Evolutionary conservation across 73 alveolate genomes (phyloP), one percentile per base, ranked within the genome.

Genomic region (Blepharisma stoltei): DNA sequence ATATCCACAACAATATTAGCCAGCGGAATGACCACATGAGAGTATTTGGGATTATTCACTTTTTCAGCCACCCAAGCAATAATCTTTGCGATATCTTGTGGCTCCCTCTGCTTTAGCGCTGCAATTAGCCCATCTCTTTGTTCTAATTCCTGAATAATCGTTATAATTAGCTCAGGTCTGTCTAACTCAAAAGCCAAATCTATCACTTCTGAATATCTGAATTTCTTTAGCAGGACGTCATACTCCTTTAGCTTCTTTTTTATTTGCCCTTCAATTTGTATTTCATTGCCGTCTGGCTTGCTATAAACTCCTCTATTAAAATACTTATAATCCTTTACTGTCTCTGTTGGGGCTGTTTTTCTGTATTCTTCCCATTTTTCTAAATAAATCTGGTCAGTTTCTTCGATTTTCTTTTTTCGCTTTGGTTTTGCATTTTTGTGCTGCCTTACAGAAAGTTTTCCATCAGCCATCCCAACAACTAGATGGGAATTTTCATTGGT

Each of bases 291-390:
- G 6, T 65, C 67, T 5, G 77, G 83, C 46, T 76, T 76, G 27
- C 52, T 50, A 54, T 53, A 76, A 23, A 76, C 32, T 25, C 83
- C 83, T 76, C 83, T 76, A 27, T 55, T 76, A 55, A 76, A 76
- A 76, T 76, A 76, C 49, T 54, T 47, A 32, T 47, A 76, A 54
- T 76, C 50, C 38, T 76, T 65, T 27, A 76, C 78, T 76, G 78
- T 76, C 50, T 68, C 75, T 76, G 54, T 14, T 14, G 83, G 78
- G n/a, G 67, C 27, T 38, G 37, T 20, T 25, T 14, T 25, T 14
- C 23, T n/a, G 47, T 18, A 60, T 38, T 60, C 73, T 60, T 60
- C 73, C 73, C 73, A 60, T 20, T 25, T n/a, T 25, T 60, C 23
- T 4, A 60, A 60, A 25, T 60, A 60, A 60, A 60, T n/a, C 2